Percentiles rank a stretch among this genome's conserved stretches.
Evolutionary conservation across 306 rosid species (phyloP).

Genomic region (Sindora glabra): DNA sequence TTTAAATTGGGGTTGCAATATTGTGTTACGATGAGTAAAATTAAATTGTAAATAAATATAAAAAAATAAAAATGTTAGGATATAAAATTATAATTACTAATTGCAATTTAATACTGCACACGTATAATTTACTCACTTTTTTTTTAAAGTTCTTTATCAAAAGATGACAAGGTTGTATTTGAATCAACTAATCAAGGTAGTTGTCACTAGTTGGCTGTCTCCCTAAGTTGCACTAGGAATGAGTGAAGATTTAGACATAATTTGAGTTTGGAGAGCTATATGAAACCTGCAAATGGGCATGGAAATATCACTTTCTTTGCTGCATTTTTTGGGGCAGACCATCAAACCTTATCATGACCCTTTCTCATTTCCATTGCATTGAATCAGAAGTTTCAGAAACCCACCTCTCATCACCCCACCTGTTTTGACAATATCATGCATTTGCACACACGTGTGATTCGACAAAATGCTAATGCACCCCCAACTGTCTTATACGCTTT

Average conservation of each 20-base stretch:
- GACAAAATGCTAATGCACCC: constrained; percentile 41
- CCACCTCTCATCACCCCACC: constrained; percentile 49
- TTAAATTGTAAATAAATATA: too few relatives aligned
- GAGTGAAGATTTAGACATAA: constrained; percentile 1
- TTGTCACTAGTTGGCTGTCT: too few relatives aligned
- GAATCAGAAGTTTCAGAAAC: constrained; percentile 27
- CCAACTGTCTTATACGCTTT: too few relatives aligned
- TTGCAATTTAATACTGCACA: too few relatives aligned
- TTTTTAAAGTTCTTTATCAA: too few relatives aligned
- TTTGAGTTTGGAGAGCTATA: neutral
- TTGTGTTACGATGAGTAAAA: too few relatives aligned
- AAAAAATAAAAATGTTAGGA: too few relatives aligned
- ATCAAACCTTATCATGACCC: constrained; percentile 36
- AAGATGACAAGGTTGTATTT: too few relatives aligned
- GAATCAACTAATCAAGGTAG: too few relatives aligned
- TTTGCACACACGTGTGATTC: constrained; percentile 37
- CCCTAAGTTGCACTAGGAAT: neutral
- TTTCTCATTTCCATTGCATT: constrained; percentile 26
- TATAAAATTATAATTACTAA: too few relatives aligned
- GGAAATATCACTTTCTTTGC: constrained; percentile 43
- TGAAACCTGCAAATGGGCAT: constrained; percentile 22
- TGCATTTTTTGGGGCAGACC: constrained; percentile 31
- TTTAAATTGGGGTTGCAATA: too few relatives aligned
- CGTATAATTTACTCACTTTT: too few relatives aligned
- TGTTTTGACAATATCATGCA: constrained; percentile 24